Conservation (phyloP, 2,329 filamentous ascomycete genomes). For the Scolecobasidium constrictum region DNA sequence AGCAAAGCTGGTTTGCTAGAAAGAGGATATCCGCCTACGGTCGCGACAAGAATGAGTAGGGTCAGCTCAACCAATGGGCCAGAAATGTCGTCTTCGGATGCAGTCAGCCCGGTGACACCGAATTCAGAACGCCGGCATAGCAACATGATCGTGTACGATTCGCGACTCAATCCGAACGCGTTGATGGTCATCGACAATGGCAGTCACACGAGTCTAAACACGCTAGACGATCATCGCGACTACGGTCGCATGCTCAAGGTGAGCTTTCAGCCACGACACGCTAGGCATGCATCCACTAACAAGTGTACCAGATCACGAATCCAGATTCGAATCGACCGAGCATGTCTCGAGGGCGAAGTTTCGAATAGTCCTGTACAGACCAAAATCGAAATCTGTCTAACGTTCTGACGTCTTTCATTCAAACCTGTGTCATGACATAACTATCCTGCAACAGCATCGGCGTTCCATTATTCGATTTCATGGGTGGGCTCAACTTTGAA, state of each 20-base stretch:
- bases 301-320: conserved; percentile 9
- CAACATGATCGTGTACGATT: conserved; percentile 35
- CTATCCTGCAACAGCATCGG: conserved; percentile 4
- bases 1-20: conserved; percentile 34
- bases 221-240: conserved; percentile 35
- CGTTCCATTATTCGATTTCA: conserved; percentile 1
- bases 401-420: neutral
- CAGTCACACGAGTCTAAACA: conserved; percentile 34
- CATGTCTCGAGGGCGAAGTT: too few species aligned
- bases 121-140: conserved; percentile 27
- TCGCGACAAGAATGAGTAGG: conserved; percentile 17
- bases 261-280: conserved; percentile 11
- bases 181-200: conserved; percentile 35
- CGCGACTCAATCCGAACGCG: conserved; percentile 36
- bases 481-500: too few species aligned
- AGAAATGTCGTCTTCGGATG: conserved; percentile 2
- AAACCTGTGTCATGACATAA: conserved; percentile 6
- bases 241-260: conserved; percentile 37
- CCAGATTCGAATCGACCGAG: conserved; percentile 10
- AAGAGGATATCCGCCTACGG: conserved; percentile 9
- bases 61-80: conserved; percentile 12
- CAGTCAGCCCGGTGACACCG: conserved; percentile 16
- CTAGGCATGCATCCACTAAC: neutral
- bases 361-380: too few species aligned
- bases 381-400: neutral